These are phyloP conservation scores for Aspergillus sergii DNA, from an alignment of 2,329 filamentous ascomycete species.

Conservation along the genomic window DNA sequence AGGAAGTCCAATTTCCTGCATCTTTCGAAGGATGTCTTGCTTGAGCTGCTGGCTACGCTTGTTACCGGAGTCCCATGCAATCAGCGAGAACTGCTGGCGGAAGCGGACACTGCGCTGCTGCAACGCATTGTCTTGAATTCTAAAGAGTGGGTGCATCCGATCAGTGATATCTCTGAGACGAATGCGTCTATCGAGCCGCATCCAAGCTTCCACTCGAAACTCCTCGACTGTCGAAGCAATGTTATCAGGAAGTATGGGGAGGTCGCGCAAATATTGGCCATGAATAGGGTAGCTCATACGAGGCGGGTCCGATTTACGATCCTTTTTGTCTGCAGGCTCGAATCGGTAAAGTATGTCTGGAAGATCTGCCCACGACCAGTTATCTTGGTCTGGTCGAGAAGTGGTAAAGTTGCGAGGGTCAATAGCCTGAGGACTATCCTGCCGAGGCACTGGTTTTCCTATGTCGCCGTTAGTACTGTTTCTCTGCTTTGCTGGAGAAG, in stretches of 20 bases:
- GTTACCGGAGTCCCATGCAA: conserved; percentile 31
- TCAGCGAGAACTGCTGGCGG: conserved; percentile 26
- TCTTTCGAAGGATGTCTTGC: conserved; percentile 1
- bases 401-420: conserved; percentile 18
- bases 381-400: conserved; percentile 16
- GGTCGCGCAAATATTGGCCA: conserved; percentile 17
- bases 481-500: not conserved
- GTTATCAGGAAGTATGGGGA: conserved; percentile 32
- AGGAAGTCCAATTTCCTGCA: conserved; percentile 15
- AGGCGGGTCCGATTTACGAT: not conserved
- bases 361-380: conserved; percentile 26
- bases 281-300: conserved; percentile 14
- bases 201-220: conserved; percentile 36
- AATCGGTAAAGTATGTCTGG: conserved; percentile 29
- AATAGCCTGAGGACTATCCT: conserved; percentile 14
- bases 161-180: conserved; percentile 29
- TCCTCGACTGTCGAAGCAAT: conserved; percentile 35
- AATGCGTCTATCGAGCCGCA: conserved; percentile 32
- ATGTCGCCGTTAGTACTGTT: not conserved
- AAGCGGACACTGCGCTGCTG: conserved; percentile 33
- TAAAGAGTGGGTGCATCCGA: conserved; percentile 28
- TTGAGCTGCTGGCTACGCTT: conserved; percentile 21
- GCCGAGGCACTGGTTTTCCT: conserved; percentile 11
- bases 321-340: conserved; percentile 10
- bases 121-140: conserved; percentile 26